phyloP scores from a whole-genome alignment of 768 basidiomycete genomes.

The Mycena belliarum region DNA sequence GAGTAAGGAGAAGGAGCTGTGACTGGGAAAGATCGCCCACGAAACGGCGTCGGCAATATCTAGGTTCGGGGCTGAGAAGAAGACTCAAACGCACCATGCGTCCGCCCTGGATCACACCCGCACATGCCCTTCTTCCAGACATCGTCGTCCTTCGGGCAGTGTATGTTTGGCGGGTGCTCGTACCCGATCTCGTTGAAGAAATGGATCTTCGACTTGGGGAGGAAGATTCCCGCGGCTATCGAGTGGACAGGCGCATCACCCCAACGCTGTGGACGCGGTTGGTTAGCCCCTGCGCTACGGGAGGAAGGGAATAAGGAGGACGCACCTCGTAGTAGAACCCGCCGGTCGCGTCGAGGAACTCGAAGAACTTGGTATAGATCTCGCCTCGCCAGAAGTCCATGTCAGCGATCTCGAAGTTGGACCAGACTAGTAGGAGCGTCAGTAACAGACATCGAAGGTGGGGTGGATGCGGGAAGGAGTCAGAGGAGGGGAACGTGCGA shows the following conservation, averaged over 20 bases:
- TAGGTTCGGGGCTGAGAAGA: no score
- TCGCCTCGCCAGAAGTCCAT: slow-evolving; percentile 65
- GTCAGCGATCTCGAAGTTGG: slow-evolving; percentile 71
- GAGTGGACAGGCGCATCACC: slow-evolving; percentile 71
- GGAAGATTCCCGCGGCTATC: slow-evolving; percentile 68
- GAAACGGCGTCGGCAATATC: no score
- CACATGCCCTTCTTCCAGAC: slow-evolving; percentile 46
- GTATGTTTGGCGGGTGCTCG: slow-evolving; percentile 54
- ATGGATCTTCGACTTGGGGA: slow-evolving; percentile 55
- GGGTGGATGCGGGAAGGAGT: neutral
- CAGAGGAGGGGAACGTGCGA: neutral
- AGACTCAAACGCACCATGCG: slow-evolving; percentile 60
- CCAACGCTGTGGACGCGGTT: slow-evolving; percentile 41
- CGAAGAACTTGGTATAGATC: slow-evolving; percentile 67
- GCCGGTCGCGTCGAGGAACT: slow-evolving; percentile 58
- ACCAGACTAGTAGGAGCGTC: slow-evolving; percentile 43
- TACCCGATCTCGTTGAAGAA: slow-evolving; percentile 31
- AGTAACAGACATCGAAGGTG: neutral
- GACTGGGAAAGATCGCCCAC: neutral
- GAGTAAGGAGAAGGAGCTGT: no score
- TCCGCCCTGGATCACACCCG: slow-evolving; percentile 48
- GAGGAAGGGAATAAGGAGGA: slow-evolving; percentile 26
- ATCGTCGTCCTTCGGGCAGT: slow-evolving; percentile 40
- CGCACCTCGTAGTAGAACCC: slow-evolving; percentile 71
- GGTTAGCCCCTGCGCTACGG: no score